phyloP scores from a whole-genome alignment of 805 yeast genomes.

The Lipomyces oligophaga region DNA sequence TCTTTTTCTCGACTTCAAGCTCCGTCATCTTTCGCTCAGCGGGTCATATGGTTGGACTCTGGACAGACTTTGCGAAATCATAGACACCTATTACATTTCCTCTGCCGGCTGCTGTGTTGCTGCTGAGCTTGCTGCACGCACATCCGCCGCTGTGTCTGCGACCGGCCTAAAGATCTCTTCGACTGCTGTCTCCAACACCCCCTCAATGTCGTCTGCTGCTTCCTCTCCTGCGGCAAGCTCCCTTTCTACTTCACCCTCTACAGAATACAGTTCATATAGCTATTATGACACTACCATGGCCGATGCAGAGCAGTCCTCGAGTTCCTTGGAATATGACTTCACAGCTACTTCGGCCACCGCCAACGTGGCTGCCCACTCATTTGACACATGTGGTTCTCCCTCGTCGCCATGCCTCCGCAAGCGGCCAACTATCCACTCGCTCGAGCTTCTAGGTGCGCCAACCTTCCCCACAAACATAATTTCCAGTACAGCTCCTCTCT shows the following conservation, averaged over 20 bases:
- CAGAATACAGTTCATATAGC: conserved; percentile 1
- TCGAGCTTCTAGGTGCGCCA: conserved; percentile 24
- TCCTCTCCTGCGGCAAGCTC: background rate
- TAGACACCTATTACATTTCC: conserved; percentile 17
- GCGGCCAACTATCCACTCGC: conserved; percentile 14
- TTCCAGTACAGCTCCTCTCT: conserved; percentile 18
- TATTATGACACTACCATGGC: no score
- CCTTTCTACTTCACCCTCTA: conserved; percentile 6
- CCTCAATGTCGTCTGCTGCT: conserved; percentile 4
- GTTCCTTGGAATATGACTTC: conserved; percentile 1
- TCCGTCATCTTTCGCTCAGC: conserved; percentile 16
- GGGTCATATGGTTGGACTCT: conserved; percentile 24
- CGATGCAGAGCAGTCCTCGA: background rate
- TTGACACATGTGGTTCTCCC: conserved; percentile 10
- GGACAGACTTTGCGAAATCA: conserved; percentile 12
- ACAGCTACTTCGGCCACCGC: background rate
- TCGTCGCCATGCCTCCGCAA: conserved; percentile 15
- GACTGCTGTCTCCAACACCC: background rate
- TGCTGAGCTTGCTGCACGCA: background rate
- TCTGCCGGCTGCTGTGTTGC: conserved; percentile 11
- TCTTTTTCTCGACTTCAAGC: conserved; percentile 19
- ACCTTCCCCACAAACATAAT: conserved; percentile 20
- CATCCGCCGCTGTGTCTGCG: background rate
- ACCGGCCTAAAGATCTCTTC: no score
- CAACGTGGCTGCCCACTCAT: background rate